These are phyloP conservation scores for Coemansia sp. DNA, from an alignment of 192 early-diverging fungal species.

Conservation along the genomic window DNA sequence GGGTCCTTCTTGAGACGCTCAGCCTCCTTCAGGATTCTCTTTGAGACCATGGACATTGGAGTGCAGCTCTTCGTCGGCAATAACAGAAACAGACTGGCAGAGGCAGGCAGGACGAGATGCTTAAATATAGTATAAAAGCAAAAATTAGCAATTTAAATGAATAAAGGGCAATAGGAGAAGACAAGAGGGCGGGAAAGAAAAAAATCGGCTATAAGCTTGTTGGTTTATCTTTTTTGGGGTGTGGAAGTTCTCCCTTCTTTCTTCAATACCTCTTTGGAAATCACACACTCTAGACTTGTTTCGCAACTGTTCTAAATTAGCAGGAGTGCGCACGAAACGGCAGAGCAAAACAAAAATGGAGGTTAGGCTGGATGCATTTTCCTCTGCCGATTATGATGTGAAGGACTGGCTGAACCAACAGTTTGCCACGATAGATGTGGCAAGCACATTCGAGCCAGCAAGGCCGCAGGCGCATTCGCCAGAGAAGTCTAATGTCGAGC, in stretches of 20 bases:
- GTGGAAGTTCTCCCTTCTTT: too few relatives aligned
- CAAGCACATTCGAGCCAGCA: constrained; percentile 1
- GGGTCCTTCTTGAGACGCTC: constrained; percentile 93
- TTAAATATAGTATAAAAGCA: neutral
- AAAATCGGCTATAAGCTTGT: too few relatives aligned
- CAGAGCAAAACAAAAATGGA: constrained; percentile 24
- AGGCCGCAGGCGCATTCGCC: neutral
- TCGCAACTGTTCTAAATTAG: neutral
- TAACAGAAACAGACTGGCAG: neutral
- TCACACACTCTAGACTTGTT: neutral
- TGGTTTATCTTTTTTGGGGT: too few relatives aligned
- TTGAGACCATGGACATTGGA: constrained; percentile 34
- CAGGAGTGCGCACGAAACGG: neutral
- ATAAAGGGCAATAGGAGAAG: neutral
- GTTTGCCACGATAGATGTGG: constrained; percentile 22
- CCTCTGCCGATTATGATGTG: constrained; percentile 28
- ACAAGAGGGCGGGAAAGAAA: neutral
- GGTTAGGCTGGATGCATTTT: constrained; percentile 40
- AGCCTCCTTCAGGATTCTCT: constrained; percentile 81
- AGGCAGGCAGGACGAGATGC: neutral
- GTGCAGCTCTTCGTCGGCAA: constrained; percentile 2
- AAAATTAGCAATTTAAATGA: neutral
- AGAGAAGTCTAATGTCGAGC: neutral
- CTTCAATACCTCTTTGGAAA: too few relatives aligned
- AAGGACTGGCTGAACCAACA: constrained; percentile 51